A percentile compares a stretch with the other conserved stretches of the same genome.
These are phyloP conservation scores for Staphylotrichum tortipilum DNA, from an alignment of 495 filamentous ascomycete genomes.

Conservation along the genomic window DNA sequence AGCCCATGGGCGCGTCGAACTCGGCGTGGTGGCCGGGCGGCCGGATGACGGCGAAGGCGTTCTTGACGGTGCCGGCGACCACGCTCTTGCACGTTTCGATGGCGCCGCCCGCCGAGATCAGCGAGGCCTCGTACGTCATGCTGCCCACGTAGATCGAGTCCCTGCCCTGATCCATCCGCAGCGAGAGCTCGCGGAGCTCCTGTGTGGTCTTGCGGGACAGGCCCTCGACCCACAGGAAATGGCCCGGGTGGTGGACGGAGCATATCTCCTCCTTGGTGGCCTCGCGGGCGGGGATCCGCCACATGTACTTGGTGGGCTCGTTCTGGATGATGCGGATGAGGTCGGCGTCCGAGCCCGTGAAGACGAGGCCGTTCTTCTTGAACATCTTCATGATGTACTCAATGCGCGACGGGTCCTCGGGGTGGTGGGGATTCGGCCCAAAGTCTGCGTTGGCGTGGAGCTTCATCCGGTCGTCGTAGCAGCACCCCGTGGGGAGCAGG, in stretches of 20 bases:
- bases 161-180: conserved; percentile 48
- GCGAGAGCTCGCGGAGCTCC: conserved; percentile 52
- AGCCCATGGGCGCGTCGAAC: conserved; percentile 72
- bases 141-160: conserved; percentile 89
- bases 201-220: conserved; percentile 47
- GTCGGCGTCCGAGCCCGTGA: conserved; percentile 38
- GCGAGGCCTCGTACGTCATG: conserved; percentile 68
- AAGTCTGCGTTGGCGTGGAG: conserved; percentile 73
- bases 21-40: conserved; percentile 96
- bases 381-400: conserved; percentile 82
- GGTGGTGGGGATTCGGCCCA: conserved; percentile 65
- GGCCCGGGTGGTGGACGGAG: conserved; percentile 62
- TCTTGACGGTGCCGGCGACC: conserved; percentile 69
- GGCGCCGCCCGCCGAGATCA: conserved; percentile 83
- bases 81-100: conserved; percentile 91
- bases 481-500: conserved; percentile 60
- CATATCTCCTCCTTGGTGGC: conserved; percentile 71
- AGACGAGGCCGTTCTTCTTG: conserved; percentile 66
- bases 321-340: conserved; percentile 37
- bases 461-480: conserved; percentile 91
- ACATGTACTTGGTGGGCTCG: conserved; percentile 52
- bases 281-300: conserved; percentile 63
- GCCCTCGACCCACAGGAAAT: conserved; percentile 66
- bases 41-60: conserved; percentile 88
- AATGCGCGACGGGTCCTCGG: conserved; percentile 87